Conservation (phyloP, 1,139 yeast species). For the Magnusiomyces tetraspermus region DNA sequence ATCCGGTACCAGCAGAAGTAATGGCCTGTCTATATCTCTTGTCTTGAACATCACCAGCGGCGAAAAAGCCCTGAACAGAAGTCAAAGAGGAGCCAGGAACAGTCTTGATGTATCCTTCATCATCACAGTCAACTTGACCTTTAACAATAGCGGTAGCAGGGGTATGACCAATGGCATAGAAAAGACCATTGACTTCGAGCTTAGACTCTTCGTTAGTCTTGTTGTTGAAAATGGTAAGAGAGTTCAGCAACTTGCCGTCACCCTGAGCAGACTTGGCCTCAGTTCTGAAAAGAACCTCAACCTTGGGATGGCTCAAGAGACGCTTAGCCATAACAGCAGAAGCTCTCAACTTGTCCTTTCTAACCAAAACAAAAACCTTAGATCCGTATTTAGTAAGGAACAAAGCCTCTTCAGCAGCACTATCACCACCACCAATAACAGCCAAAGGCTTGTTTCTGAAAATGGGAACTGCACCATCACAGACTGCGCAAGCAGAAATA, state of each 20-base stretch:
- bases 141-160: conserved; percentile 85
- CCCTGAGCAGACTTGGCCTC: conserved; percentile 86
- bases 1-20: conserved; percentile 98
- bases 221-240: conserved; percentile 46
- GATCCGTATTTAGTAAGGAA: conserved; percentile 95
- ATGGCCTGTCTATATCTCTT: conserved; percentile 96
- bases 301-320: conserved; percentile 70
- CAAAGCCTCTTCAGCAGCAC: conserved; percentile 97
- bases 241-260: conserved; percentile 52
- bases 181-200: conserved; percentile 77
- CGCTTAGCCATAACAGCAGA: conserved; percentile 95
- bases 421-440: conserved; percentile 97
- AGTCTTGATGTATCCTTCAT: conserved; percentile 77
- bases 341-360: conserved; percentile 91
- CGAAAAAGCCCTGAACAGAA: conserved; percentile 85
- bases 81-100: conserved; percentile 82
- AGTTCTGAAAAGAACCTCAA: conserved; percentile 82
- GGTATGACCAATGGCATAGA: conserved; percentile 95
- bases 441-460: conserved; percentile 97
- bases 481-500: conserved; percentile 97
- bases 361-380: conserved; percentile 82
- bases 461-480: conserved; percentile 98
- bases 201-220: conserved; percentile 60
- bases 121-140: conserved; percentile 76
- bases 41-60: conserved; percentile 99